Percentiles rank a stretch among this genome's conserved stretches.
Evolutionary conservation across 2,329 filamentous ascomycete genomes (phyloP).

Genomic region (Claviceps cyperi): DNA sequence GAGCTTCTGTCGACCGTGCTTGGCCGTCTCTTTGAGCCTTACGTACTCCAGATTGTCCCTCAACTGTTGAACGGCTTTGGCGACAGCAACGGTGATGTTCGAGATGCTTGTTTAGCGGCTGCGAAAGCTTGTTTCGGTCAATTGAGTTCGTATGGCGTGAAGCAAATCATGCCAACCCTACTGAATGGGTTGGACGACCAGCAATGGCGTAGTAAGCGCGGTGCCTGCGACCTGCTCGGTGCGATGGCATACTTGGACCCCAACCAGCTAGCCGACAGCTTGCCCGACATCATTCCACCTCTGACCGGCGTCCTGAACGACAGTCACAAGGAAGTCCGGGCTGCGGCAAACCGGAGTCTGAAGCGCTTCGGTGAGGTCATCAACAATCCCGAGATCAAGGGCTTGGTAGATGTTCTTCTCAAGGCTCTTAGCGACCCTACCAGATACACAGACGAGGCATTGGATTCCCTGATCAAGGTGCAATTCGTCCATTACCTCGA

Average conservation of each 20-base stretch:
- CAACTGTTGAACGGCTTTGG: conserved; percentile 82
- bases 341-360: conserved; percentile 84
- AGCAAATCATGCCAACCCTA: conserved; percentile 81
- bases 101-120: conserved; percentile 82
- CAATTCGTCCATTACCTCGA: conserved; percentile 98
- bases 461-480: conserved; percentile 93
- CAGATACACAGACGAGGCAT: conserved; percentile 87
- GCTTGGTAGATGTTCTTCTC: conserved; percentile 75
- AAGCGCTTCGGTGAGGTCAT: conserved; percentile 98
- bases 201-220: conserved; percentile 97
- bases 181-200: conserved; percentile 85
- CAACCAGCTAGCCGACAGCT: conserved; percentile 77
- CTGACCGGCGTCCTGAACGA: conserved; percentile 89
- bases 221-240: conserved; percentile 87
- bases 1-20: conserved; percentile 80
- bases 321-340: conserved; percentile 91
- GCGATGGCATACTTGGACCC: conserved; percentile 98
- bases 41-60: conserved; percentile 88
- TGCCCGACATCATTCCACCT: conserved; percentile 94
- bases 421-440: conserved; percentile 96
- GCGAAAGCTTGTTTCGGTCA: conserved; percentile 89
- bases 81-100: conserved; percentile 74
- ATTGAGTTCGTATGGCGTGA: conserved; percentile 89
- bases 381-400: conserved; percentile 92
- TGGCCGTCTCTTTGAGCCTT: conserved; percentile 84